These are phyloP conservation scores for Plasmodium vivax DNA, from an alignment of 169 alveolate species.

Conservation along the genomic window DNA sequence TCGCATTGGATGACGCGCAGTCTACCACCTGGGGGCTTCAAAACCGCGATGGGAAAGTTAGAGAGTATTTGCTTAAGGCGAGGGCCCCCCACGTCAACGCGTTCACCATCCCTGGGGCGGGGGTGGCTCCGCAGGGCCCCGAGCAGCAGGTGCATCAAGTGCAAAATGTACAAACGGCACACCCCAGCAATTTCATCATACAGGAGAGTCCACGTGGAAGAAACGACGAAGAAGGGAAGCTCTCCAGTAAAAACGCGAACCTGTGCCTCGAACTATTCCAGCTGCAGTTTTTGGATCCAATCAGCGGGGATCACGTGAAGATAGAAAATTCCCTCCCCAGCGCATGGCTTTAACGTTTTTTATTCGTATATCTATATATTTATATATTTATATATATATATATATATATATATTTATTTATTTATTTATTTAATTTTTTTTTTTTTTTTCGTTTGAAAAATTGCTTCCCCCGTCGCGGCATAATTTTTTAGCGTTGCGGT, in stretches of 20 bases:
- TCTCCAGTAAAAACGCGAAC: neutral
- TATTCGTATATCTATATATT: no score
- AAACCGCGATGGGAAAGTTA: neutral
- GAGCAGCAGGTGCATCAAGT: no score
- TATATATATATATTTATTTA: no score
- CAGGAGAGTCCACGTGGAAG: neutral
- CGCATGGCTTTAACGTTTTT: conserved; percentile 25
- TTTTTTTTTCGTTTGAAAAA: neutral
- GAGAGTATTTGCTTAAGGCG: neutral
- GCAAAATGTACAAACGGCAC: neutral
- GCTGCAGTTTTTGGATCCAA: conserved; percentile 57
- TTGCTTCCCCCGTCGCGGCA: neutral
- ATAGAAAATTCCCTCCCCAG: conserved; percentile 69
- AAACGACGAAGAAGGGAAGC: neutral
- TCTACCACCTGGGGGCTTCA: neutral
- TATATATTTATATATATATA: no score
- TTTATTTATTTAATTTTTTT: neutral
- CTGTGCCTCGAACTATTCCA: conserved; percentile 70
- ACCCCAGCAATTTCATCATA: conserved; percentile 35
- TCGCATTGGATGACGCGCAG: neutral
- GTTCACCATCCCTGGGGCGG: conserved; percentile 42
- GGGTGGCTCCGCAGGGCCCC: neutral
- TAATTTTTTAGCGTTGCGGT: neutral
- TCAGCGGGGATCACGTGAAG: conserved; percentile 33
- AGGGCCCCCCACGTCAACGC: neutral